Evolutionary conservation across 352 stramenopile species (phyloP), one percentile per base, ranked within the genome.

Genomic region (Thraustochytrium sp.): DNA sequence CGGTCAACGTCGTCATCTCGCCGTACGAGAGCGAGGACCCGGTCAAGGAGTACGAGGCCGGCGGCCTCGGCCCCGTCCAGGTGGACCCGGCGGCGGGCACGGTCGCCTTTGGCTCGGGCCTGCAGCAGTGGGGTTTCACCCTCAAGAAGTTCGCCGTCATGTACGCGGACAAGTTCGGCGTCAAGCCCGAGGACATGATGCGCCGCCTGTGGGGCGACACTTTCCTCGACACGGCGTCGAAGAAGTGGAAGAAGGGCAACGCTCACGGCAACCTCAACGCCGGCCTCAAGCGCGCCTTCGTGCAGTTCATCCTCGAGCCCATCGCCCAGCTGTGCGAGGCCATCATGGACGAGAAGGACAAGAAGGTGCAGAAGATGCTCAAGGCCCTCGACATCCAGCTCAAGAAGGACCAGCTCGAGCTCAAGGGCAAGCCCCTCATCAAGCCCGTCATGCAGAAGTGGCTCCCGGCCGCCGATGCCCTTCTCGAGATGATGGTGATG

Each of bases 71-170:
- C 86, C 89, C 95, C 23, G 61, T 89, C 38, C 96, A 99, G 90
- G 96, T 99, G 84, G 97, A 99, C 89, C 97, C 97, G 59, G 93
- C 97, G 85, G 96, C 97, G 86, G 97, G 96, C 86, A 99, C 94
- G 76, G 96, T 99, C 44, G 96, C 96, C 75, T 99, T 99, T 87
- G 97, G 96, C 88, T 98, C 95, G 84, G 97, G 96, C 90, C 93
- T 99, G 55, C 97, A 99, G 90, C 96, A 99, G 89, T 99, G 97
- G 97, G 97, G 96, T 87, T 99, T 99, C 91, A 99, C 97, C 42
- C 90, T 99, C 11, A 98, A 98, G 92, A 96, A 96, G 88, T 99
- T 99, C 84, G 96, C 97, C 85, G 92, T 93, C 82, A 97, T 98
- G 55, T 99, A 99, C 90, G 95, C 94, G 44, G 91, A 95, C 80